phyloP scores from a whole-genome alignment of 768 basidiomycete species.

The Xerocomus potaroensis region DNA sequence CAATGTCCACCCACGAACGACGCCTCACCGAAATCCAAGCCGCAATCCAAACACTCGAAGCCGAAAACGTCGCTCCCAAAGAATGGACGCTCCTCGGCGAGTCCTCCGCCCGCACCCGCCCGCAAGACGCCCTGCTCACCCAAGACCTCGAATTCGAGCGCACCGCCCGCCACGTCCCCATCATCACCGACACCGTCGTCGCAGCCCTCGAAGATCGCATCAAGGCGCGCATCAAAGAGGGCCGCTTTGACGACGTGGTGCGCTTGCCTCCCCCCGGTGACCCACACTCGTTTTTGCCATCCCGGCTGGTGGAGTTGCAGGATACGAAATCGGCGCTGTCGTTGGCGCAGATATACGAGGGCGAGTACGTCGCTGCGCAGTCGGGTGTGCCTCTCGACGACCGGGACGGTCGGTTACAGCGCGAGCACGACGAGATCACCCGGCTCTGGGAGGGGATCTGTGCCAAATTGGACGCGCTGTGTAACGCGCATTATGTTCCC shows the following conservation, averaged over 20 bases:
- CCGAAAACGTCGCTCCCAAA: slow-evolving; percentile 83
- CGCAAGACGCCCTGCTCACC: slow-evolving; percentile 87
- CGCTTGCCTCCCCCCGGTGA: slow-evolving; percentile 62
- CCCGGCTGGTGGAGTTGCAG: slow-evolving; percentile 81
- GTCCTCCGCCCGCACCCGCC: slow-evolving; percentile 74
- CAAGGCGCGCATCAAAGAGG: slow-evolving; percentile 81
- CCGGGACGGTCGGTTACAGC: slow-evolving; percentile 80
- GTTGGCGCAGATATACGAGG: slow-evolving; percentile 94
- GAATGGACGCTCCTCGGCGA: slow-evolving; percentile 95
- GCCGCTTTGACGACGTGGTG: slow-evolving; percentile 87
- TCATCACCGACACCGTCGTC: slow-evolving; percentile 86
- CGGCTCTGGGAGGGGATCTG: slow-evolving; percentile 81
- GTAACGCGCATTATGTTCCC: slow-evolving; percentile 93
- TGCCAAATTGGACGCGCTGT: slow-evolving; percentile 85
- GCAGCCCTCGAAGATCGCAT: slow-evolving; percentile 83
- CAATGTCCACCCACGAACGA: slow-evolving; percentile 52
- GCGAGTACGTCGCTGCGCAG: slow-evolving; percentile 75
- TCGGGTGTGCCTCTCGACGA: slow-evolving; percentile 57
- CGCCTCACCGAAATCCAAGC: slow-evolving; percentile 68
- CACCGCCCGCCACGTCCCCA: slow-evolving; percentile 78
- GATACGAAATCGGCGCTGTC: slow-evolving; percentile 86
- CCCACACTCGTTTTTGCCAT: slow-evolving; percentile 80
- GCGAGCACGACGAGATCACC: slow-evolving; percentile 87
- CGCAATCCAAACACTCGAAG: slow-evolving; percentile 79
- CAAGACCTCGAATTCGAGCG: slow-evolving; percentile 96